Evolutionary conservation across 257 asterid genomes (phyloP).

Genomic region (Eustoma russellianum): DNA sequence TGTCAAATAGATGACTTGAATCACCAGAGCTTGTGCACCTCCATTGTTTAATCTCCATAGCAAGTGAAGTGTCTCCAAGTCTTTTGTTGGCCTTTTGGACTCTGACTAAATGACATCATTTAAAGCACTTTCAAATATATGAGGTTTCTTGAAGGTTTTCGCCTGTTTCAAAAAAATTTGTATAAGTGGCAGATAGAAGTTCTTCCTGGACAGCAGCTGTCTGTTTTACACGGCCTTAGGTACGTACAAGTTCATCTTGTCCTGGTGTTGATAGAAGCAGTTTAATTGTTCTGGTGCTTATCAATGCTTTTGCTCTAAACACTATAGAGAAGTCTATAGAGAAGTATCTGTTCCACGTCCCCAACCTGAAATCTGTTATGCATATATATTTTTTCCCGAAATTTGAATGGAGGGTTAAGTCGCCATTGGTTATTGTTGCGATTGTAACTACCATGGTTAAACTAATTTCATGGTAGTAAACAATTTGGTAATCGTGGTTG

Average conservation of each 20-base stretch:
- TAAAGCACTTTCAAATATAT: constrained; percentile 4
- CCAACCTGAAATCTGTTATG: too few relatives aligned
- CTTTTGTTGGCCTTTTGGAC: constrained; percentile 16
- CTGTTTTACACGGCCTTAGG: constrained; percentile 5
- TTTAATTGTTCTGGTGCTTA: constrained; percentile 4
- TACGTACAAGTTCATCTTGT: constrained; percentile 3
- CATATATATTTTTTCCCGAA: too few relatives aligned
- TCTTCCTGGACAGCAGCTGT: constrained; percentile 8
- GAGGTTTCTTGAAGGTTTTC: neutral
- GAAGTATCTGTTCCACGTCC: neutral
- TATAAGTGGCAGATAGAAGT: constrained; percentile 9
- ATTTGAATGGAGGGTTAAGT: too few relatives aligned
- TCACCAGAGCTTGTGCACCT: constrained; percentile 69
- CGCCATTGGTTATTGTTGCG: too few relatives aligned
- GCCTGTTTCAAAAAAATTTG: constrained; percentile 1
- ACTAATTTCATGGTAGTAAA: too few relatives aligned
- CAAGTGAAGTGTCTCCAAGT: constrained; percentile 50
- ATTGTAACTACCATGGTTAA: too few relatives aligned
- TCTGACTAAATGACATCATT: constrained; percentile 8
- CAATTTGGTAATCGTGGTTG: too few relatives aligned
- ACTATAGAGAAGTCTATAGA: too few relatives aligned
- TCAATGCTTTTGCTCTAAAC: too few relatives aligned
- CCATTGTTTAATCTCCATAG: constrained; percentile 36
- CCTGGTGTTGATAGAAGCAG: constrained; percentile 9
- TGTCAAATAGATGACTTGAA: constrained; percentile 66